phyloP scores from a whole-genome alignment of 768 basidiomycete species.

The Boletellus sp. region DNA sequence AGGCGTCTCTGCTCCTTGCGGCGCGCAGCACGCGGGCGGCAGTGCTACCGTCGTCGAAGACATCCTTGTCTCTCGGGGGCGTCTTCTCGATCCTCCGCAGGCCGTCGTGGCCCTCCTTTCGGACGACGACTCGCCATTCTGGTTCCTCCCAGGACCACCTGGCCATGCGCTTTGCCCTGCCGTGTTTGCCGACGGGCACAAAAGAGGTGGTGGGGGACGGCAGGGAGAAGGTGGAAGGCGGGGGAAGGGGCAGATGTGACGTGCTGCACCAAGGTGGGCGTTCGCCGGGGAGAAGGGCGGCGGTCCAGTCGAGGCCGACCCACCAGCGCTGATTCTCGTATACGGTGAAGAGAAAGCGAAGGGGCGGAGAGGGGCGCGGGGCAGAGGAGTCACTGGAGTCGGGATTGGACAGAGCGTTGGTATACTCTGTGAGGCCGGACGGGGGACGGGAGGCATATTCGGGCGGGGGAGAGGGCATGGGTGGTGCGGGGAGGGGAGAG shows the following conservation, averaged over 20 bases:
- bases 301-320: slow-evolving; percentile 96
- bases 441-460: slow-evolving; percentile 26
- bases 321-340: slow-evolving; percentile 97
- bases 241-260: slow-evolving; percentile 55
- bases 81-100: slow-evolving; percentile 57
- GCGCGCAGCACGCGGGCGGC: slow-evolving; percentile 50
- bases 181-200: slow-evolving; percentile 45
- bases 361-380: slow-evolving; percentile 25
- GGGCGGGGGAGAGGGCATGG: slow-evolving; percentile 31
- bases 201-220: slow-evolving; percentile 60
- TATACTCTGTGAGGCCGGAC: slow-evolving; percentile 18
- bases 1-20: slow-evolving; percentile 43
- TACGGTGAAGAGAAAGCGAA: slow-evolving; percentile 84
- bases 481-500: slow-evolving; percentile 43
- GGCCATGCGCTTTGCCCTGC: slow-evolving; percentile 66
- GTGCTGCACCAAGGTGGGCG: slow-evolving; percentile 83
- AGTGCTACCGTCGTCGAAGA: slow-evolving; percentile 42
- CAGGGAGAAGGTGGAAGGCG: slow-evolving; percentile 66
- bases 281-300: slow-evolving; percentile 84
- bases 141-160: slow-evolving; percentile 88
- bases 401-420: slow-evolving; percentile 11
- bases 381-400: slow-evolving; percentile 10
- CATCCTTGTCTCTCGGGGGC: slow-evolving; percentile 44
- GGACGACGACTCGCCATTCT: slow-evolving; percentile 81
- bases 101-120: slow-evolving; percentile 47